These are phyloP conservation scores for Venturia aucupariae DNA, from an alignment of 2,329 filamentous ascomycete species.

Conservation along the genomic window DNA sequence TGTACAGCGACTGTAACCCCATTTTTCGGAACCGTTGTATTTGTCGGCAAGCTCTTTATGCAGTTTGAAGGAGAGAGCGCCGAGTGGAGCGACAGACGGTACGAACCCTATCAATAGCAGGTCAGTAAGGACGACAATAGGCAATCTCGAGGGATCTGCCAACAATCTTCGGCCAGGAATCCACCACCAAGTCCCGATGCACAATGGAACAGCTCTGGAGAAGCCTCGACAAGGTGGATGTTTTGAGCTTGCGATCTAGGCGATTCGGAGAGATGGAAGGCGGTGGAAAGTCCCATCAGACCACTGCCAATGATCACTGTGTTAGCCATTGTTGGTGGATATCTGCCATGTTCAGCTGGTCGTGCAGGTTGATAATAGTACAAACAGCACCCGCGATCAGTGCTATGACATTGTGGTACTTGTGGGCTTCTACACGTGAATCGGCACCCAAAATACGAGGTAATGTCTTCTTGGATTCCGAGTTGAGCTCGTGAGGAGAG, in stretches of 20 bases:
- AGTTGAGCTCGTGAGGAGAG: no score
- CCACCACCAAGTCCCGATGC: conserved; percentile 67
- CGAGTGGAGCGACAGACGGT: conserved; percentile 47
- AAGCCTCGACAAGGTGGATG: conserved; percentile 51
- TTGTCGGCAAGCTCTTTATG: conserved; percentile 55
- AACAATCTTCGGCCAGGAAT: conserved; percentile 63
- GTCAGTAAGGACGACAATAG: not conserved
- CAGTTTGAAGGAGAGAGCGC: conserved; percentile 58
- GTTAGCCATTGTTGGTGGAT: not conserved
- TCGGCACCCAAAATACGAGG: no score
- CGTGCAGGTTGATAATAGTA: no score
- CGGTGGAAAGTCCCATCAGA: conserved; percentile 35
- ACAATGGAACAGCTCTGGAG: conserved; percentile 55
- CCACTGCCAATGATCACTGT: conserved; percentile 35
- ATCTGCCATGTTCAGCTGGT: not conserved
- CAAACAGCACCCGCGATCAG: no score
- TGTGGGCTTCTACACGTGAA: no score
- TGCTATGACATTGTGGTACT: no score
- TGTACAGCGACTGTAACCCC: conserved; percentile 52
- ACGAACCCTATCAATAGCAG: conserved; percentile 41
- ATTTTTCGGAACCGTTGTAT: conserved; percentile 47
- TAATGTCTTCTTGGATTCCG: no score
- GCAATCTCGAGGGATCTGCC: not conserved
- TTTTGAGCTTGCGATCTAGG: conserved; percentile 29
- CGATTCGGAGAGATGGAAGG: conserved; percentile 54